Base-by-base conservation (phyloP, 1,139 yeast genomes). In the Pichia terricola region DNA sequence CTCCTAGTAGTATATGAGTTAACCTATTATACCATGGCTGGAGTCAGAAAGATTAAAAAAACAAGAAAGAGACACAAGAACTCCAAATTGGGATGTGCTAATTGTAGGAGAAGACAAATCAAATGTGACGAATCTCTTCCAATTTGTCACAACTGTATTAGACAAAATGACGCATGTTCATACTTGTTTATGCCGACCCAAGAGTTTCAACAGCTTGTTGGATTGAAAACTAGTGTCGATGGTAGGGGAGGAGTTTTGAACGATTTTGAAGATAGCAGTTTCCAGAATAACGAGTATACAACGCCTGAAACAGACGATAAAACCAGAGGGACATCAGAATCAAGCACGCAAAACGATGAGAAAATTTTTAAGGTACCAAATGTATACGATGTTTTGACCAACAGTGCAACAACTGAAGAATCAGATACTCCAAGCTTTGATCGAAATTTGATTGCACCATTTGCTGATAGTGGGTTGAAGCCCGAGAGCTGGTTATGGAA, bases 91-190 rank as follows among this genome's bases (percentile, higher is more conserved):
- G 77, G 76, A 30, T 70, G 75, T 52, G 50, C 52, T 22, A 66
- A 65, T 44, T 70, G 75, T 57, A 70, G 70, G 50, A 57, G 65
- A 40, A 64, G 72, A 51, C 66, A 69, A 52, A 67, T 70, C 40
- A 63, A 73, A 46, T 70, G 75, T 55, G 72, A 70, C 50, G 75
- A 70, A 53, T 10, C 50, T 3, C 61, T 57, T 25, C 75, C 75
- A 4, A 57, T 58, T 39, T 70, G 75, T 58, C 56, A 52, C 27
- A 69, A 69, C 51, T 70, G 75, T 30, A 11, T 11, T 4, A 28
- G 6, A 31, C 22, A 3, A n/a, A 30, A 37, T 28, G 39, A 37
- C n/a, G 34, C 34, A 4, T 37, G 39, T 22, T 37, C 39, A 4
- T 37, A 28, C 22, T 27, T 37, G 34, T 37, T 37, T 34, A 11